Conservation (phyloP, 306 rosid species). For the Begonia peltatifolia region DNA sequence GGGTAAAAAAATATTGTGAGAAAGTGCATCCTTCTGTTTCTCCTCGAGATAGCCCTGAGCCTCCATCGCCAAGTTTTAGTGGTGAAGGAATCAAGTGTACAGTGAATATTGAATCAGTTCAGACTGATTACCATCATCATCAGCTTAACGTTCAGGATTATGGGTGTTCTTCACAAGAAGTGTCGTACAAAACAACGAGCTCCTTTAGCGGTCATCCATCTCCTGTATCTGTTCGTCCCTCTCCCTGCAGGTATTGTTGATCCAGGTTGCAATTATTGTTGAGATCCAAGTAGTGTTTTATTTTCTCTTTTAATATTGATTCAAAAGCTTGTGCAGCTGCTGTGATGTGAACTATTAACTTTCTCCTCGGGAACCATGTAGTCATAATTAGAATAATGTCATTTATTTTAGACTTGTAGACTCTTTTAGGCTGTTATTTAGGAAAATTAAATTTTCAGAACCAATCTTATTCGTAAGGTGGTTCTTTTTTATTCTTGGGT, state of each 20-base stretch:
- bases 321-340: not conserved
- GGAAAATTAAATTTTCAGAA: too few species aligned
- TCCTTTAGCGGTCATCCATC: slow-evolving; percentile 42
- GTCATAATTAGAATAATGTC: too few species aligned
- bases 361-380: too few species aligned
- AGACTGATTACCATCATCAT: slow-evolving; percentile 28
- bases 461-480: too few species aligned
- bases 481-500: too few species aligned
- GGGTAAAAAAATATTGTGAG: slow-evolving; percentile 34
- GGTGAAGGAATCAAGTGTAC: slow-evolving; percentile 35
- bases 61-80: slow-evolving; percentile 47
- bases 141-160: slow-evolving; percentile 31
- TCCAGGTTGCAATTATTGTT: not conserved
- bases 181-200: slow-evolving; percentile 26
- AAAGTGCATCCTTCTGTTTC: slow-evolving; percentile 83
- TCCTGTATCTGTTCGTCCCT: slow-evolving; percentile 32
- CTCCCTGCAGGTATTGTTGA: slow-evolving; percentile 42
- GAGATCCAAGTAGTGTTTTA: not conserved
- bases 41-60: slow-evolving; percentile 65
- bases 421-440: too few species aligned
- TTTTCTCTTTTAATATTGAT: not conserved
- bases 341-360: not conserved
- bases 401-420: too few species aligned
- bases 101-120: slow-evolving; percentile 26
- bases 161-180: slow-evolving; percentile 30